Percentiles rank a stretch among this genome's conserved stretches.
These are phyloP conservation scores for Peronospora destructor DNA, from an alignment of 352 stramenopile genomes.

Conservation along the genomic window DNA sequence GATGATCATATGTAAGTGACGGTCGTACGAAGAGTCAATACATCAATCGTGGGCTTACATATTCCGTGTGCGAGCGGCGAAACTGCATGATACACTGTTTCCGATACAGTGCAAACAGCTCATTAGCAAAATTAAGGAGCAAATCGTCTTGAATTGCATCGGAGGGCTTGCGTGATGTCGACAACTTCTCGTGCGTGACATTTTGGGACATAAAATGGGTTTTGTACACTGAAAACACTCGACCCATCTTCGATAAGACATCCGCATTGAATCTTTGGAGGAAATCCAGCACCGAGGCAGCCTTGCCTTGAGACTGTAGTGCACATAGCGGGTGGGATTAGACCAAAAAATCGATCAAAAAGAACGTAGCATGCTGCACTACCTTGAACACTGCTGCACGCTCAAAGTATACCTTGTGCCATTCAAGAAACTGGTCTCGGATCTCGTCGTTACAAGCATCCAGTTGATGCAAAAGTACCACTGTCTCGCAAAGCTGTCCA, in stretches of 20 bases:
- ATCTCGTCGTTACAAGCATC: conserved; percentile 67
- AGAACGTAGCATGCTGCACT: neutral
- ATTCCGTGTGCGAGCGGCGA: conserved; percentile 43
- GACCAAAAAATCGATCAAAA: neutral
- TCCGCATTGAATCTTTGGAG: conserved; percentile 48
- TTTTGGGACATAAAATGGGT: conserved; percentile 55
- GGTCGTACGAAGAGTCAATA: neutral
- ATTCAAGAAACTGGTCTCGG: conserved; percentile 79
- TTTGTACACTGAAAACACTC: conserved; percentile 62
- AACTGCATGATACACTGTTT: conserved; percentile 47
- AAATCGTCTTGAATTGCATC: conserved; percentile 50
- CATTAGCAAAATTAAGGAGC: conserved; percentile 65
- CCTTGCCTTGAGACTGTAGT: conserved; percentile 19
- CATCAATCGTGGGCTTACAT: conserved; percentile 31
- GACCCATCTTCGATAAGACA: conserved; percentile 41
- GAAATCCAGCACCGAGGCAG: conserved; percentile 50
- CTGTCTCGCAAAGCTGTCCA: conserved; percentile 50
- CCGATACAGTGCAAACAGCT: conserved; percentile 57
- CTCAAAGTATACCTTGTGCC: conserved; percentile 73
- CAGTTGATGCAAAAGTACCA: conserved; percentile 56
- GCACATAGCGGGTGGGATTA: neutral
- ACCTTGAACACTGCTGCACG: conserved; percentile 51
- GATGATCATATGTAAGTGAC: neutral
- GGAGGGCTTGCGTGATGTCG: conserved; percentile 31
- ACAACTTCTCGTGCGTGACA: conserved; percentile 32